Percentiles rank a stretch among this genome's conserved stretches.
phyloP scores from a whole-genome alignment of 352 stramenopile species.

The Pythium scleroteichum region DNA sequence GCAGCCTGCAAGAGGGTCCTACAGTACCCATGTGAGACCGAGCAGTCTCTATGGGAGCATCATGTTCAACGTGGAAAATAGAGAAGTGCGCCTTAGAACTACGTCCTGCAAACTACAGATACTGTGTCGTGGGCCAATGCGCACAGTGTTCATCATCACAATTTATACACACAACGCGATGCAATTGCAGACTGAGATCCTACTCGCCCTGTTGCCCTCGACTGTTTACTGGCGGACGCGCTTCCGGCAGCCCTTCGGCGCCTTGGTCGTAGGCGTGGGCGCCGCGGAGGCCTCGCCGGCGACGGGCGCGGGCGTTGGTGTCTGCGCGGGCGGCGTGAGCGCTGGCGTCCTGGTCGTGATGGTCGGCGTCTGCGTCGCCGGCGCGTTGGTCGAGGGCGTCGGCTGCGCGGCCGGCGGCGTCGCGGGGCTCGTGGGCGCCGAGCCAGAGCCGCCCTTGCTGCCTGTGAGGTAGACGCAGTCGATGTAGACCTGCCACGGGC shows the following conservation, averaged over 20 bases:
- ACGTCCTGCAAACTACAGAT: too few relatives aligned
- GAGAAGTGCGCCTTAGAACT: too few relatives aligned
- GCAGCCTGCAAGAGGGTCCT: too few relatives aligned
- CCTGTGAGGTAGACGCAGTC: conserved; percentile 46
- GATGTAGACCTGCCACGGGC: conserved; percentile 64
- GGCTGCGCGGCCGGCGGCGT: neutral
- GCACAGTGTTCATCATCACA: too few relatives aligned
- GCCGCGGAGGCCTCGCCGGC: conserved; percentile 8
- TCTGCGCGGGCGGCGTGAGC: neutral
- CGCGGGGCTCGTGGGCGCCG: neutral
- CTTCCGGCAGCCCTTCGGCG: conserved; percentile 22
- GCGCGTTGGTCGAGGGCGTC: conserved; percentile 5
- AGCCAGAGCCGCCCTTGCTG: conserved; percentile 19
- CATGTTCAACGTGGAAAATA: too few relatives aligned
- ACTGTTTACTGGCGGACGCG: neutral
- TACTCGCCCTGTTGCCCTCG: too few relatives aligned
- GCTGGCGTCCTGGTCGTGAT: conserved; percentile 7
- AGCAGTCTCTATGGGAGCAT: too few relatives aligned
- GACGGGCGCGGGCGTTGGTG: neutral
- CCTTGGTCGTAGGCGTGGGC: conserved; percentile 8
- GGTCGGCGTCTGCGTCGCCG: conserved; percentile 3
- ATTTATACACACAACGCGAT: too few relatives aligned
- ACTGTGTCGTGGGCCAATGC: too few relatives aligned
- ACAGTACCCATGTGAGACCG: too few relatives aligned
- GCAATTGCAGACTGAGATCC: too few relatives aligned